Evolutionary conservation across 768 basidiomycete species (phyloP).

Genomic region (Termitomyces sp.): DNA sequence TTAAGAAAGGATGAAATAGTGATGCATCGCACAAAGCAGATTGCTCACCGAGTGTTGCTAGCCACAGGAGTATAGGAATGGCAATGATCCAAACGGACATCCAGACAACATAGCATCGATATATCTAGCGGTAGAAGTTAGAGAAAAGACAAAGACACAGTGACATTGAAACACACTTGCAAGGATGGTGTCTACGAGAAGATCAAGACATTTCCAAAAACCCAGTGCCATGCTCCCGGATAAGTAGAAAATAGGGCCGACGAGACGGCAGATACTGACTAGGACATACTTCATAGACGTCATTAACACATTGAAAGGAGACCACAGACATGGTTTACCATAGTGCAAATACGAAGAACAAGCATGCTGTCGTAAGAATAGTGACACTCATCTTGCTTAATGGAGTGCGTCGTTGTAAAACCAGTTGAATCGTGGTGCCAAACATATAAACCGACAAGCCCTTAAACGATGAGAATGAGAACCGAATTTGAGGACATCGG

Average conservation of each 20-base stretch:
- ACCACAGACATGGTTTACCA: neutral
- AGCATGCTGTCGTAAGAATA: neutral
- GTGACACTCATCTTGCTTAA: neutral
- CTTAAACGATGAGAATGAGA: neutral
- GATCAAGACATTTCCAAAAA: neutral
- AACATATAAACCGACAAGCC: neutral
- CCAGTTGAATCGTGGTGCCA: neutral
- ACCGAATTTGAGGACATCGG: neutral
- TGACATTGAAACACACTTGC: neutral
- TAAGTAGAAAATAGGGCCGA: neutral
- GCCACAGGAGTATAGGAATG: neutral
- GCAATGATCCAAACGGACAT: neutral
- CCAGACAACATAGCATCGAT: constrained; percentile 1
- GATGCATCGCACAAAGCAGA: too few relatives aligned
- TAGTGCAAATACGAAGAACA: neutral
- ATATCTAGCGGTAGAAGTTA: neutral
- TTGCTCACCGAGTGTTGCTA: neutral
- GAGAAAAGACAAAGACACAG: neutral
- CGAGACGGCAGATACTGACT: neutral
- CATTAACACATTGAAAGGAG: neutral
- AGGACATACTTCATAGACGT: neutral
- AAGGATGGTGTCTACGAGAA: neutral
- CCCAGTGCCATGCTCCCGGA: neutral
- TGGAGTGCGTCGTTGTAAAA: neutral
- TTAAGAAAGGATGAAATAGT: neutral